Conservation (phyloP, 2,329 filamentous ascomycete genomes). For the Pseudocercospora ulei region DNA sequence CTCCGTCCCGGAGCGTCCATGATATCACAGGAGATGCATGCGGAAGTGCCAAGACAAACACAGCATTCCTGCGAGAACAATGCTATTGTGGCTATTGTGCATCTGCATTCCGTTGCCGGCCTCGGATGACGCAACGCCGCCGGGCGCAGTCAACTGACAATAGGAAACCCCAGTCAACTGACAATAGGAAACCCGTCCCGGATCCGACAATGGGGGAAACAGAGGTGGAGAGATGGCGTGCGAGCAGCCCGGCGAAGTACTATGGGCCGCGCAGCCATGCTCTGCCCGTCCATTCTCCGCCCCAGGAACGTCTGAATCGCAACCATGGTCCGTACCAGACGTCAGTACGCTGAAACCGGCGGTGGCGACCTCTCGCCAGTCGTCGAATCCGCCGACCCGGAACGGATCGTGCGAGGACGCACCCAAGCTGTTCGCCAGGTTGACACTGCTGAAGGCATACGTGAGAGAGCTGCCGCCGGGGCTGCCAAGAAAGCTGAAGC, state of each 20-base stretch:
- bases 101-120: too few species aligned
- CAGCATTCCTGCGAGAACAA: too few species aligned
- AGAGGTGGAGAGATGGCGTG: background rate
- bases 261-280: background rate
- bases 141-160: background rate
- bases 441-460: background rate
- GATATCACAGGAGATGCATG: too few species aligned
- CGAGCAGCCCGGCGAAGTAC: background rate
- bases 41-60: too few species aligned
- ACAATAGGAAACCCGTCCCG: background rate
- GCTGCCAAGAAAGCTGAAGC: background rate
- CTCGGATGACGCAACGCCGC: background rate
- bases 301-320: background rate
- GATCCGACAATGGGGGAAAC: slow-evolving; percentile 2
- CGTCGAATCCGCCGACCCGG: slow-evolving; percentile 1
- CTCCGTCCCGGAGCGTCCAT: too few species aligned
- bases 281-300: too few species aligned
- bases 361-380: slow-evolving; percentile 5
- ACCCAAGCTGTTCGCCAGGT: background rate
- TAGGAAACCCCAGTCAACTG: slow-evolving; percentile 1
- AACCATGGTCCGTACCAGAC: slow-evolving; percentile 1
- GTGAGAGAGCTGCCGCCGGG: slow-evolving; percentile 2
- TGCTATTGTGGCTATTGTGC: too few species aligned
- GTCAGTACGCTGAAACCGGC: background rate
- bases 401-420: slow-evolving; percentile 2